Conservation (phyloP, 2,329 filamentous ascomycete species). For the Neofusicoccum kwambonambiense region DNA sequence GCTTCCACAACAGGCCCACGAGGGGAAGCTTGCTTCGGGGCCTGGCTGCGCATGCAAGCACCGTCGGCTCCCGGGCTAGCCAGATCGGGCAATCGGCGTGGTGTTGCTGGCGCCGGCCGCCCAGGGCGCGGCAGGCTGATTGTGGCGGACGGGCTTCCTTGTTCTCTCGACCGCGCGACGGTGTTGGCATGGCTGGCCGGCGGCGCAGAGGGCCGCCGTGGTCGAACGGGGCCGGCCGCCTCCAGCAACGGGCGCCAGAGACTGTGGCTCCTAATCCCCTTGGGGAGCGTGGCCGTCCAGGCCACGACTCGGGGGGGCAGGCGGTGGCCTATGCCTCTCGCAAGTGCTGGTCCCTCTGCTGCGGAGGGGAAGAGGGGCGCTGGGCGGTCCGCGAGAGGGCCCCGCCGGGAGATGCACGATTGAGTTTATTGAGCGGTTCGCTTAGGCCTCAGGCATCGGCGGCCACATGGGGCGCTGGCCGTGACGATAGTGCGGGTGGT, state of each 20-base stretch:
- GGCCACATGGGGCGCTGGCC: neutral
- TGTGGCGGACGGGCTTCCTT: no score
- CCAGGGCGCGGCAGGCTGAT: no score
- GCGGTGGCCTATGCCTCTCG: neutral
- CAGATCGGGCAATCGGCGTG: neutral
- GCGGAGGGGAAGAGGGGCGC: neutral
- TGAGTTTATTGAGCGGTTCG: slow-evolving; percentile 16
- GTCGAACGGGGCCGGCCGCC: slow-evolving; percentile 2
- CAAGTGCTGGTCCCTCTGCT: neutral
- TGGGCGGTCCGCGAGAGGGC: neutral
- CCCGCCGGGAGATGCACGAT: slow-evolving; percentile 13
- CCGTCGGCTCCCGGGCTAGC: neutral
- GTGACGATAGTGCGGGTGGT: neutral
- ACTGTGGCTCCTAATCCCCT: neutral
- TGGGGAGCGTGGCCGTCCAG: neutral
- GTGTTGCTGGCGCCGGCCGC: neutral
- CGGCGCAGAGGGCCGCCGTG: neutral
- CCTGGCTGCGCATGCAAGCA: neutral
- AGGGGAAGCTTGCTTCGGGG: neutral
- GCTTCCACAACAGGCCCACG: neutral
- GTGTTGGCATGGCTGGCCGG: neutral
- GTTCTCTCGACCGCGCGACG: neutral
- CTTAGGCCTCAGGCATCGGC: neutral
- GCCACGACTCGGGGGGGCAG: neutral
- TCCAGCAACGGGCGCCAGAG: neutral